Percentiles rank a stretch among this genome's conserved stretches.
Conservation (phyloP, 2,329 filamentous ascomycete species). For the Botrytis cinerea region DNA sequence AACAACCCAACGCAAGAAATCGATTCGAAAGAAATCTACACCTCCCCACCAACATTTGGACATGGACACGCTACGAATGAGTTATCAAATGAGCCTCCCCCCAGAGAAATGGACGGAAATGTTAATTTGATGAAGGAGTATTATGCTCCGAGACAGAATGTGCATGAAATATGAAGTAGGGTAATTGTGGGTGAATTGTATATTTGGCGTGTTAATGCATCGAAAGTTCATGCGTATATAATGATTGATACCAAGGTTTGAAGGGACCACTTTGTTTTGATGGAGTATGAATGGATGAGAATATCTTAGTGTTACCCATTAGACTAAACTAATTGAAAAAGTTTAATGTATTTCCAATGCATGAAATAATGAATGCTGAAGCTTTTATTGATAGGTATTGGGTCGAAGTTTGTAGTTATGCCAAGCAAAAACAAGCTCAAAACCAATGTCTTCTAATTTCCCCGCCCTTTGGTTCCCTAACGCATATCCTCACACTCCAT, state of each 20-base stretch:
- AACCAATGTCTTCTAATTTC: background rate
- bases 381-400: conserved; percentile 1
- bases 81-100: background rate
- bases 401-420: background rate
- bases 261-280: background rate
- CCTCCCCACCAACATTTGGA: too few relatives aligned
- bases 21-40: background rate
- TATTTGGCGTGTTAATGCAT: background rate
- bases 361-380: conserved; percentile 1
- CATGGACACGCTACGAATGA: background rate
- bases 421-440: background rate
- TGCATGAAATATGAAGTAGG: background rate
- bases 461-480: background rate
- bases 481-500: background rate
- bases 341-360: too few relatives aligned
- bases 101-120: background rate
- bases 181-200: accelerated
- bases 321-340: background rate
- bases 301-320: background rate
- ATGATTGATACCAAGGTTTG: background rate
- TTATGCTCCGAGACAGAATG: background rate
- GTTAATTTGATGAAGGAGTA: background rate
- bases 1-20: background rate
- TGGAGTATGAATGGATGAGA: background rate
- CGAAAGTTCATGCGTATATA: background rate